Evolutionary conservation across 805 yeast species (phyloP).

Genomic region (Grigorovia yakushimaensis): DNA sequence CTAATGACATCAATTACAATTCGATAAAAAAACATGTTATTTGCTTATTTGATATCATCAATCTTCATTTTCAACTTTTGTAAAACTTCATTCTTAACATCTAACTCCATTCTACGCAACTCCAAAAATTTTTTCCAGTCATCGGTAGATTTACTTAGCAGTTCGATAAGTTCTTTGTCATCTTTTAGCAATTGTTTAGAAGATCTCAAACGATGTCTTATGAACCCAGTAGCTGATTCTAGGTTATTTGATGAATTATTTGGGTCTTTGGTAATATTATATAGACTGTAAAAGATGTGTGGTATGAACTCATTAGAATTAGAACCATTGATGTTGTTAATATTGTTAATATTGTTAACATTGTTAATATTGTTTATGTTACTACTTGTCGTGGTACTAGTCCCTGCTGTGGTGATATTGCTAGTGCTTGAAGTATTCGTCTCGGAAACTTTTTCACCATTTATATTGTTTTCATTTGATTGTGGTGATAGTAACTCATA

Average conservation of each 20-base stretch:
- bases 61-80: conserved; percentile 9
- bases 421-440: neutral
- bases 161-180: conserved; percentile 21
- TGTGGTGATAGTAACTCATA: conserved; percentile 5
- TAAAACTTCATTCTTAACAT: conserved; percentile 16
- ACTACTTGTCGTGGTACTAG: neutral
- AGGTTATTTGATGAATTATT: conserved; percentile 24
- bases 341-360: neutral
- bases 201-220: conserved; percentile 24
- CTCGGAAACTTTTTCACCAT: neutral
- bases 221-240: conserved; percentile 24
- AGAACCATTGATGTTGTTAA: neutral
- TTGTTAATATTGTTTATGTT: neutral
- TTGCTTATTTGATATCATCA: neutral
- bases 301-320: conserved; percentile 22
- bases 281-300: conserved; percentile 24
- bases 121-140: conserved; percentile 23
- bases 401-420: conserved; percentile 1
- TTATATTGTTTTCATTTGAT: neutral
- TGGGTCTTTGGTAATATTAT: conserved; percentile 27
- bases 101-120: conserved; percentile 19
- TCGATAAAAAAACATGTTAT: too few relatives aligned
- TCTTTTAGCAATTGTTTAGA: conserved; percentile 21
- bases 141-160: conserved; percentile 19
- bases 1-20: too few relatives aligned